phyloP scores from a whole-genome alignment of 1,139 yeast species.

The Pneumocystis canis region DNA sequence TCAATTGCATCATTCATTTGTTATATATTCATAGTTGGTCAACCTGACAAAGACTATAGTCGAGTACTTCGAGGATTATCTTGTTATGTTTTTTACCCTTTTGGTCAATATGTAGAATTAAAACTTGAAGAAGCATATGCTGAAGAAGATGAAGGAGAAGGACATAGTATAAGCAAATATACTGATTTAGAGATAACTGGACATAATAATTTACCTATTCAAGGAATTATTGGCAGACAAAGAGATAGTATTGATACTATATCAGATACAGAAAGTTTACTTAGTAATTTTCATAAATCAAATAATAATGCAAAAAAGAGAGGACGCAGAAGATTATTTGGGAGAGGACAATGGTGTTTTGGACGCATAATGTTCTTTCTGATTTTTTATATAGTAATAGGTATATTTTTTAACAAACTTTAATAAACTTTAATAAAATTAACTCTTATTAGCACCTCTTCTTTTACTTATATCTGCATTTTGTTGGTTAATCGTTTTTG shows the following conservation, averaged over 20 bases:
- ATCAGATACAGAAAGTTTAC: conserved; percentile 7
- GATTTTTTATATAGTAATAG: conserved; percentile 52
- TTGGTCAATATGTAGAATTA: conserved; percentile 76
- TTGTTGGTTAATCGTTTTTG: conserved; percentile 74
- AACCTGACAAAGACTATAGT: conserved; percentile 42
- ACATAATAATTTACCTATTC: background rate
- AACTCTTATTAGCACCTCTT: conserved; percentile 1
- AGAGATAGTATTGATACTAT: conserved; percentile 1
- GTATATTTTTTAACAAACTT: no score
- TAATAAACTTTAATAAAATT: conserved; percentile 17
- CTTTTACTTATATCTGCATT: conserved; percentile 35
- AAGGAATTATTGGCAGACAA: background rate
- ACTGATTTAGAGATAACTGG: conserved; percentile 6
- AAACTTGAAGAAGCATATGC: conserved; percentile 66
- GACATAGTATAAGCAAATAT: conserved; percentile 71
- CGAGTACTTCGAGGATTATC: conserved; percentile 50
- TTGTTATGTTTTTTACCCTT: conserved; percentile 60
- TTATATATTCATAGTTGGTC: conserved; percentile 24
- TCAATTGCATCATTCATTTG: conserved; percentile 36
- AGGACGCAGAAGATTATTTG: conserved; percentile 44
- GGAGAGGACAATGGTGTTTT: conserved; percentile 83
- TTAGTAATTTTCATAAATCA: conserved; percentile 14
- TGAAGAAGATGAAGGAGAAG: conserved; percentile 79
- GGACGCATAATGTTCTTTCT: conserved; percentile 72
- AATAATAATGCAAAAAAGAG: background rate